These are phyloP conservation scores for Allantophomopsis cytisporea DNA, from an alignment of 2,329 filamentous ascomycete species.

Conservation along the genomic window DNA sequence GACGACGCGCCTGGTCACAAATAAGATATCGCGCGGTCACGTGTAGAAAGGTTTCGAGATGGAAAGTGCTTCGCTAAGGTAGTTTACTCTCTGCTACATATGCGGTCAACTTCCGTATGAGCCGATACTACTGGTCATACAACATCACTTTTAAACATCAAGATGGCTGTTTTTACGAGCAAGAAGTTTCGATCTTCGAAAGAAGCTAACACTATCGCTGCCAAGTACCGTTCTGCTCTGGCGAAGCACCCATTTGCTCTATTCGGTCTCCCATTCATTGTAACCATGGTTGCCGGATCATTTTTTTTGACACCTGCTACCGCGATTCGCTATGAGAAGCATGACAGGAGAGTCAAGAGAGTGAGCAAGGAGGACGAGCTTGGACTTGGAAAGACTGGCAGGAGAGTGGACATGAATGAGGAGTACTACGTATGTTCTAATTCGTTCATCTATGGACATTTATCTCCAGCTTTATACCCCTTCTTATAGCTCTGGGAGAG, in stretches of 20 bases:
- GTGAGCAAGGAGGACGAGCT: slow-evolving; percentile 78
- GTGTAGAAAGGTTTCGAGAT: too few relatives aligned
- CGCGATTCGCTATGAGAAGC: slow-evolving; percentile 82
- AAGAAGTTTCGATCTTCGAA: slow-evolving; percentile 59
- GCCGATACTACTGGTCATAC: too few relatives aligned
- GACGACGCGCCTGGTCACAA: too few relatives aligned
- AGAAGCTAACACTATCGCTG: slow-evolving; percentile 55
- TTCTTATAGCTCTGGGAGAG: too few relatives aligned
- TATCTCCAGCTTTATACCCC: too few relatives aligned
- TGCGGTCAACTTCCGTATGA: slow-evolving; percentile 1
- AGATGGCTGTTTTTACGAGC: slow-evolving; percentile 49
- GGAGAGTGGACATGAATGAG: slow-evolving; percentile 68
- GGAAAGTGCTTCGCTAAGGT: too few relatives aligned
- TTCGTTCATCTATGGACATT: too few relatives aligned
- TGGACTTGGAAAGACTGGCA: slow-evolving; percentile 56
- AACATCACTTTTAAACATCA: not conserved
- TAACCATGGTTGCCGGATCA: slow-evolving; percentile 78
- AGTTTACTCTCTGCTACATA: not conserved
- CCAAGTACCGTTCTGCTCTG: slow-evolving; percentile 63
- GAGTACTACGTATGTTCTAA: slow-evolving; percentile 65
- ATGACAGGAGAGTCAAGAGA: slow-evolving; percentile 81
- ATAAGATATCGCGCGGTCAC: too few relatives aligned
- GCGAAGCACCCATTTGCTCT: slow-evolving; percentile 75
- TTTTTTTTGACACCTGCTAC: slow-evolving; percentile 93
- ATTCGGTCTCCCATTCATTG: slow-evolving; percentile 87